Conservation (phyloP, 2,329 filamentous ascomycete species). For the Thielaviopsis populi region DNA sequence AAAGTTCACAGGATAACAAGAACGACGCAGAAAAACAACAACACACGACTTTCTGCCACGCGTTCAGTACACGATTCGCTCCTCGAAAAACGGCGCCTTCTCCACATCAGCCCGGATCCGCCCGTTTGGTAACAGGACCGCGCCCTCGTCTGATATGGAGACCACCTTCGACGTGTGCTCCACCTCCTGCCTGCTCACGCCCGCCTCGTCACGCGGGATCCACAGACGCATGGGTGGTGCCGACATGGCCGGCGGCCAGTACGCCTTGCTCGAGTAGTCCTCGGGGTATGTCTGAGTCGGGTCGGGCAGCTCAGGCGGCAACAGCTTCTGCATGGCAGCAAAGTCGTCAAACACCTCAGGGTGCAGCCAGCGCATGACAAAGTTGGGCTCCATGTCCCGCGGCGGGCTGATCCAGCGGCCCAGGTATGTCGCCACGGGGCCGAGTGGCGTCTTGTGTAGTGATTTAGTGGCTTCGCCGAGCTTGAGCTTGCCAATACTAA, state of each 20-base stretch:
- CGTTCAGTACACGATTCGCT: conserved; percentile 27
- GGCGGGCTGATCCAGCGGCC: conserved; percentile 22
- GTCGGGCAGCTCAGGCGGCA: conserved; percentile 18
- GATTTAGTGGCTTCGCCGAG: conserved; percentile 23
- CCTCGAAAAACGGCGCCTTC: conserved; percentile 26
- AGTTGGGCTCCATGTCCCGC: conserved; percentile 27
- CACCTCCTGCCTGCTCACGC: conserved; percentile 58
- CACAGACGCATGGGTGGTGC: conserved; percentile 50
- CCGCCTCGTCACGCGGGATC: conserved; percentile 57
- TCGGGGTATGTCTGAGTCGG: conserved; percentile 32
- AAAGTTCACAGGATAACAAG: too few relatives aligned
- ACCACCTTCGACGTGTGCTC: conserved; percentile 50
- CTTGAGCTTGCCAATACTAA: conserved; percentile 21
- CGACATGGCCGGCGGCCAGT: conserved; percentile 55
- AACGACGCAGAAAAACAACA: not conserved
- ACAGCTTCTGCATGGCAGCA: conserved; percentile 29
- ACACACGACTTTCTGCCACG: not conserved
- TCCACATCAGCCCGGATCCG: conserved; percentile 26
- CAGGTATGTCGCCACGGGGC: conserved; percentile 21
- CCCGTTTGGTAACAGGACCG: conserved; percentile 39
- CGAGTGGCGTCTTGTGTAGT: conserved; percentile 21
- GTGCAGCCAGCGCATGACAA: conserved; percentile 55
- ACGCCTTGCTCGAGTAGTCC: conserved; percentile 48
- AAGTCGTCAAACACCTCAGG: conserved; percentile 68
- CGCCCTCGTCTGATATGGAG: conserved; percentile 57